These are phyloP conservation scores for Plasmopara viticola DNA, from an alignment of 352 stramenopile species.

Conservation along the genomic window DNA sequence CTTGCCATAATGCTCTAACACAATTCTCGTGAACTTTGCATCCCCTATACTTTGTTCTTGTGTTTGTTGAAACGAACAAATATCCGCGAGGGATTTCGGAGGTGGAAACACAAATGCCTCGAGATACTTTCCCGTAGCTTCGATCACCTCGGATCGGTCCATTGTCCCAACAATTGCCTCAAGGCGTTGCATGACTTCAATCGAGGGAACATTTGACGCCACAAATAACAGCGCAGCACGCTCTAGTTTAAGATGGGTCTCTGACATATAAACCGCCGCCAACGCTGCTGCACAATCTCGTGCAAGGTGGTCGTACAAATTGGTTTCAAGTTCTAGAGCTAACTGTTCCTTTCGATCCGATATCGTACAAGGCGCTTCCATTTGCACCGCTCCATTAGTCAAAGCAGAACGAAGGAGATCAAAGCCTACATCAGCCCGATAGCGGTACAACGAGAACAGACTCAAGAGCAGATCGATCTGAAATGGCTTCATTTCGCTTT, in stretches of 20 bases:
- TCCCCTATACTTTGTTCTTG: conserved; percentile 9
- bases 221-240: conserved; percentile 65
- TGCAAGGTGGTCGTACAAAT: conserved; percentile 68
- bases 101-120: conserved; percentile 74
- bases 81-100: conserved; percentile 19
- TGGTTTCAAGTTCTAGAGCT: conserved; percentile 63
- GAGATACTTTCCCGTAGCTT: conserved; percentile 58
- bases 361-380: conserved; percentile 10
- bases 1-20: conserved; percentile 66
- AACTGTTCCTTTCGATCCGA: conserved; percentile 40
- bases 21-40: conserved; percentile 51
- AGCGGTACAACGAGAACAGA: conserved; percentile 80
- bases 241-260: conserved; percentile 47
- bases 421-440: conserved; percentile 70
- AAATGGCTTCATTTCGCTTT: conserved; percentile 27
- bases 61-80: conserved; percentile 11
- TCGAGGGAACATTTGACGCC: conserved; percentile 53
- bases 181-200: conserved; percentile 52
- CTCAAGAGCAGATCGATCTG: conserved; percentile 76
- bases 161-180: conserved; percentile 37
- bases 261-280: conserved; percentile 51
- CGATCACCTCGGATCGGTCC: conserved; percentile 45
- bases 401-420: conserved; percentile 35
- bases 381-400: conserved; percentile 16
- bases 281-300: conserved; percentile 58